These are phyloP conservation scores for Pseudogymnoascus sp. DNA, from an alignment of 2,329 filamentous ascomycete genomes.

Conservation along the genomic window DNA sequence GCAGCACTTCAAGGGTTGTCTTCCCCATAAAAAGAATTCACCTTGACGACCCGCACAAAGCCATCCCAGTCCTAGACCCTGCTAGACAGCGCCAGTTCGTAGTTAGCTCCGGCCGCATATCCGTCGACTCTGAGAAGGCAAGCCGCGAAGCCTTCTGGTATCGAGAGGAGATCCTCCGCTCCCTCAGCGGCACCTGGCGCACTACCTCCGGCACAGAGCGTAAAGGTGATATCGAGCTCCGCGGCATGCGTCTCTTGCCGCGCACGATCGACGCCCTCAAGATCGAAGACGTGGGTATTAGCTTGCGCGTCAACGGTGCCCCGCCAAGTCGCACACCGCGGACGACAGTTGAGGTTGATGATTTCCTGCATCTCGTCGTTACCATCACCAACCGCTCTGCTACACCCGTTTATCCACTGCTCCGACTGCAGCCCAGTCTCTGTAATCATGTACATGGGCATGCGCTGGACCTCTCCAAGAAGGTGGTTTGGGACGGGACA, in stretches of 20 bases:
- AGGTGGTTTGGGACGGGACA: conserved; percentile 77
- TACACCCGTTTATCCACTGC: conserved; percentile 59
- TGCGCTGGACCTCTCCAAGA: conserved; percentile 73
- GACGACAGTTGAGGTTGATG: conserved; percentile 40
- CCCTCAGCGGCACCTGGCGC: conserved; percentile 64
- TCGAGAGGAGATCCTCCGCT: conserved; percentile 68
- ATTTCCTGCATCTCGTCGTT: conserved; percentile 63
- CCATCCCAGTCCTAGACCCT: conserved; percentile 73
- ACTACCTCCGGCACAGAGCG: conserved; percentile 41
- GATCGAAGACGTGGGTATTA: conserved; percentile 68
- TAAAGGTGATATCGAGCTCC: conserved; percentile 67
- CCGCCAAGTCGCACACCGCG: conserved; percentile 17
- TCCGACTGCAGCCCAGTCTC: conserved; percentile 70
- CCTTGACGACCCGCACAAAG: conserved; percentile 65
- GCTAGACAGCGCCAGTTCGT: conserved; percentile 87
- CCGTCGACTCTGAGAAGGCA: conserved; percentile 69
- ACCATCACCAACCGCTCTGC: conserved; percentile 66
- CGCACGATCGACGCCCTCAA: conserved; percentile 79
- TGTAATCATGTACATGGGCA: conserved; percentile 56
- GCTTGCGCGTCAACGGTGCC: conserved; percentile 43
- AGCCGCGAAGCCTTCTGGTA: conserved; percentile 88
- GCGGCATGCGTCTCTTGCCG: conserved; percentile 62
- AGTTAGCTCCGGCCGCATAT: conserved; percentile 70
- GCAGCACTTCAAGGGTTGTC: conserved; percentile 65
- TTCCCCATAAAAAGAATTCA: conserved; percentile 70